Base-by-base conservation (phyloP, 169 alveolate genomes). In the Eimeria brunetti region DNA sequence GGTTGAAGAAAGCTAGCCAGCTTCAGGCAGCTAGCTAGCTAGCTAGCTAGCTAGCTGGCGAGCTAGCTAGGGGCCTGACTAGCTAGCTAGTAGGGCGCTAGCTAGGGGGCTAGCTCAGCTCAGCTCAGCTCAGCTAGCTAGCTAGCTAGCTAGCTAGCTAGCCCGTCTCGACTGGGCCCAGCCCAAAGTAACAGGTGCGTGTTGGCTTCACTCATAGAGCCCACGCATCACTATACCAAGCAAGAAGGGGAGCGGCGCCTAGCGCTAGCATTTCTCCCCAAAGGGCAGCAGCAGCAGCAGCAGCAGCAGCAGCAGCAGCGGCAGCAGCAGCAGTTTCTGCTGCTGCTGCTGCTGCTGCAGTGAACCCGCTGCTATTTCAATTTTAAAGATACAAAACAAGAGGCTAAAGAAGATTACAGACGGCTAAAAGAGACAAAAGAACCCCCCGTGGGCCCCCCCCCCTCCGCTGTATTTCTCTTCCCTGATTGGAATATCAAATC, bases 61-160 rank as follows among this genome's bases (percentile, higher is more conserved):
- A 27, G 80, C 80, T 30, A 36, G 80, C 80, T 36, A 30, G 46
- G 33, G 75, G 33, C 38, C 14, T 64, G 75, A 24, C 8, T 64
- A n/a, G 75, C 41, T 64, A 64, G 75, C 75, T 24, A 64, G 38
- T 16, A n/a, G n/a, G n/a, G n/a, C n/a, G n/a, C n/a, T 51, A 51
- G 58, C 58, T 51, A 51, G 58, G 33, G 22, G 67, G 67, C 67
- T 58, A 58, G 67, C 67, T 16, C 67, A 58, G 67, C 67, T 24
- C 22, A 24, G 22, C 67, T 58, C 67, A 24, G n/a, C n/a, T n/a
- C n/a, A n/a, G n/a, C n/a, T n/a, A 24, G 75, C 75, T 12, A 38
- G 49, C 83, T 33, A 71, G 83, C 83, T 71, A 38, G n/a, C n/a
- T 33, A 71, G 83, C 83, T 71, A 71, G 83, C 83, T 24, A 22